A percentile compares a stretch with the other conserved stretches of the same genome.
These are phyloP conservation scores for Brasilioporus rufonigricans DNA, from an alignment of 768 basidiomycete genomes.

Conservation along the genomic window DNA sequence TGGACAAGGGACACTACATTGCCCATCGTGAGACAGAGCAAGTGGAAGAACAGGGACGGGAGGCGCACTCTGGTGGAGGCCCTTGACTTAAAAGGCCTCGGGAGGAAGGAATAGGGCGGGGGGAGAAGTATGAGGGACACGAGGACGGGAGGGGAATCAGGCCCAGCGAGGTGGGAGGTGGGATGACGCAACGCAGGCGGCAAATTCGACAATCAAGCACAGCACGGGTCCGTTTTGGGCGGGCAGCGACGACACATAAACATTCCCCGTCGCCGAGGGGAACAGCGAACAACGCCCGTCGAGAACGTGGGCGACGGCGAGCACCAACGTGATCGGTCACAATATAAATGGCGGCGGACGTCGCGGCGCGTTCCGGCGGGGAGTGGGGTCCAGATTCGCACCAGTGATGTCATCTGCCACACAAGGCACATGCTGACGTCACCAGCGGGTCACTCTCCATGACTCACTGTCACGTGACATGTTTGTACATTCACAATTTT, in stretches of 20 bases:
- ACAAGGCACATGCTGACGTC: constrained; percentile 30
- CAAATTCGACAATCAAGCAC: constrained; percentile 7
- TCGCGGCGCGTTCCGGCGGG: constrained; percentile 26
- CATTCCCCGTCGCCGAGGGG: constrained; percentile 16
- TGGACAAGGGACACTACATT: constrained; percentile 33
- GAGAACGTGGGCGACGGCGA: constrained; percentile 24
- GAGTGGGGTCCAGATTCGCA: constrained; percentile 21
- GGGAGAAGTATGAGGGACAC: constrained; percentile 26
- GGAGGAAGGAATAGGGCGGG: constrained; percentile 23
- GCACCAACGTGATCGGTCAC: constrained; percentile 20
- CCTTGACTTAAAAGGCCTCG: constrained; percentile 22
- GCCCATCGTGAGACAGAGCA: constrained; percentile 25
- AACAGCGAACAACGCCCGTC: constrained; percentile 12
- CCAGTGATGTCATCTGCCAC: constrained; percentile 29
- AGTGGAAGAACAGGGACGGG: constrained; percentile 1
- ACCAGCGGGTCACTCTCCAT: background rate
- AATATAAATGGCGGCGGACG: constrained; percentile 15
- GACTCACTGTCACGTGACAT: background rate
- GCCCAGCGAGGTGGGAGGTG: constrained; percentile 14
- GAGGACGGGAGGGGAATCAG: constrained; percentile 27
- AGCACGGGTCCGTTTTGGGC: constrained; percentile 17
- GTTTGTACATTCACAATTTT: background rate
- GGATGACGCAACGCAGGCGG: constrained; percentile 25
- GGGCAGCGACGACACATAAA: constrained; percentile 6
- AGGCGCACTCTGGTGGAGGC: constrained; percentile 24